A percentile compares a stretch with the other conserved stretches of the same genome.
These are phyloP conservation scores for Jacaranda copaia DNA, from an alignment of 257 asterid genomes.

Conservation along the genomic window DNA sequence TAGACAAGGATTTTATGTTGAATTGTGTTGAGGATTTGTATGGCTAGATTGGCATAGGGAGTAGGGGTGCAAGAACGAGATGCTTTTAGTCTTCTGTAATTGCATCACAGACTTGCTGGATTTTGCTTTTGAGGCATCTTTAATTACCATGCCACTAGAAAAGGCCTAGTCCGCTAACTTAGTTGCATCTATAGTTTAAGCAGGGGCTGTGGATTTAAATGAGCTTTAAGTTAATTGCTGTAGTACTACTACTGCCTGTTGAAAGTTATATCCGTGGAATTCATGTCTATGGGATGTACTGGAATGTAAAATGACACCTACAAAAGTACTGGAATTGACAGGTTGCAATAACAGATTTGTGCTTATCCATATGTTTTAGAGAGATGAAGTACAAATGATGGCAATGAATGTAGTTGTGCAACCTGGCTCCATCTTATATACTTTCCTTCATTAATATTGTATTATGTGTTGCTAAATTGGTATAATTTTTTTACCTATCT, in stretches of 20 bases:
- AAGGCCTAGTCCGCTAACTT: constrained; percentile 6
- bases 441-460: not conserved
- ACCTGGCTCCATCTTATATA: not conserved
- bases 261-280: not conserved
- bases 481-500: not conserved
- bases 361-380: constrained; percentile 4
- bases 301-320: not conserved
- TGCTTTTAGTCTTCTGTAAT: not conserved
- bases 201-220: not conserved
- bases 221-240: constrained; percentile 11
- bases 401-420: not conserved
- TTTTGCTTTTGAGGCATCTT: constrained; percentile 25
- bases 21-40: constrained; percentile 10
- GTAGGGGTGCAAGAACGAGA: not conserved
- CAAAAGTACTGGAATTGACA: not conserved
- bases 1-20: constrained; percentile 18
- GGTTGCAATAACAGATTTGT: not conserved
- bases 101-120: not conserved
- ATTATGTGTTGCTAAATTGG: not conserved
- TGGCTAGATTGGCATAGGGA: constrained; percentile 16
- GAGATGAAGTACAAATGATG: constrained; percentile 7
- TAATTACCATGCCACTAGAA: constrained; percentile 13
- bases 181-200: constrained; percentile 20
- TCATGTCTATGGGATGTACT: not conserved
- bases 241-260: not conserved